These are phyloP conservation scores for Cordyceps tenuipes DNA, from an alignment of 2,329 filamentous ascomycete genomes.

Conservation along the genomic window DNA sequence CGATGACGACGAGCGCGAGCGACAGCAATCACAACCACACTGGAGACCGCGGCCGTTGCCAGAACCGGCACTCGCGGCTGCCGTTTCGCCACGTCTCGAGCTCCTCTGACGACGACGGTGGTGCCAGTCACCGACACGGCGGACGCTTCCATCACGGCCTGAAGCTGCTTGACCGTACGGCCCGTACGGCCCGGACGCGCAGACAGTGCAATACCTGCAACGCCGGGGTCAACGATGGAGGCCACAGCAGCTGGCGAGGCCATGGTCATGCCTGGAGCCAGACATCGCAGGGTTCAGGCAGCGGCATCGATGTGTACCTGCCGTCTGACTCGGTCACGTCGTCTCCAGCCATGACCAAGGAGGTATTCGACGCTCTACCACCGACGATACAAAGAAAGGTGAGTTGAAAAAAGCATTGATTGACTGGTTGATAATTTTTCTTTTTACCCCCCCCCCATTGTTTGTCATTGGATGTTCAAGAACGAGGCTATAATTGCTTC, in stretches of 20 bases:
- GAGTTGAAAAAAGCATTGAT: not conserved
- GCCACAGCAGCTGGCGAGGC: not conserved
- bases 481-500: not conserved
- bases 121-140: not conserved
- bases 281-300: conserved; percentile 6
- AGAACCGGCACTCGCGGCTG: conserved; percentile 4
- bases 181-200: not conserved
- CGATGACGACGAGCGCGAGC: conserved; percentile 7
- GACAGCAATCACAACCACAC: not conserved
- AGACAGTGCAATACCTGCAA: not conserved
- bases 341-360: conserved; percentile 10
- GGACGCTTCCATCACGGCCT: not conserved
- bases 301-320: conserved; percentile 1
- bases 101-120: conserved; percentile 4
- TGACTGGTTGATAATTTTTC: not conserved
- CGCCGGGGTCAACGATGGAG: not conserved
- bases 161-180: conserved; percentile 8
- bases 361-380: conserved; percentile 15
- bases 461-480: not conserved
- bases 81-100: conserved; percentile 3
- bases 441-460: not conserved
- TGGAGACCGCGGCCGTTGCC: not conserved
- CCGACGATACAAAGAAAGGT: conserved; percentile 17
- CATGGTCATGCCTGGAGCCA: not conserved
- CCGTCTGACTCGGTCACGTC: not conserved